Conservation (phyloP, 176 grass and related monocot species). For the Chloris gayana region DNA sequence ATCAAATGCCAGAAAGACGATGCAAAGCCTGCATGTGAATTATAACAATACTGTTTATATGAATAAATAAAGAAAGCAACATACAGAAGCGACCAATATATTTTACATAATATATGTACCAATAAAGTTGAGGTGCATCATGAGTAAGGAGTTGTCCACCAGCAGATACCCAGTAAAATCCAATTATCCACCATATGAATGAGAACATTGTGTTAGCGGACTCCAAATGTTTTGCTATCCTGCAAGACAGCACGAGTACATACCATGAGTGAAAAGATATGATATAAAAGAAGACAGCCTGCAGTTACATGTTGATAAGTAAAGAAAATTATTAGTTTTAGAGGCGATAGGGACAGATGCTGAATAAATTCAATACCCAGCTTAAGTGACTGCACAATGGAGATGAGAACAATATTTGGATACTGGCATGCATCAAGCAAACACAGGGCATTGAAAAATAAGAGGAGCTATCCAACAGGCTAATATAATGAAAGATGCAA, state of each 20-base stretch:
- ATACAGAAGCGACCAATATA: conserved; percentile 1
- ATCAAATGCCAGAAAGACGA: conserved; percentile 83
- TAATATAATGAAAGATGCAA: conserved; percentile 21
- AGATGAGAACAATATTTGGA: neutral
- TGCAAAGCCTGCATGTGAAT: conserved; percentile 52
- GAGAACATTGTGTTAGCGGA: conserved; percentile 64
- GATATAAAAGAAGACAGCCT: neutral
- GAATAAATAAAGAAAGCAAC: neutral
- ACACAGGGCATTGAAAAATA: neutral
- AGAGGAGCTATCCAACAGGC: neutral
- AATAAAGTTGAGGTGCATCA: conserved; percentile 62
- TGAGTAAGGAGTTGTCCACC: conserved; percentile 55
- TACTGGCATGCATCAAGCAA: neutral
- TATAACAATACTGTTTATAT: neutral
- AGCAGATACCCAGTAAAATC: conserved; percentile 66
- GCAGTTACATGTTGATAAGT: neutral
- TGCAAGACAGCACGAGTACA: conserved; percentile 31
- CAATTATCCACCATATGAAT: conserved; percentile 72
- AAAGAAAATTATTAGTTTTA: neutral
- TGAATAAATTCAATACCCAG: neutral
- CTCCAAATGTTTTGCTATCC: conserved; percentile 59
- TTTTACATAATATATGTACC: conserved; percentile 38
- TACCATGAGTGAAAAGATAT: neutral
- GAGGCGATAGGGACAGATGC: neutral
- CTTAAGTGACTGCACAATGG: neutral